Evolutionary conservation across 2,329 filamentous ascomycete species (phyloP).

Genomic region (Fulvia fulva): DNA sequence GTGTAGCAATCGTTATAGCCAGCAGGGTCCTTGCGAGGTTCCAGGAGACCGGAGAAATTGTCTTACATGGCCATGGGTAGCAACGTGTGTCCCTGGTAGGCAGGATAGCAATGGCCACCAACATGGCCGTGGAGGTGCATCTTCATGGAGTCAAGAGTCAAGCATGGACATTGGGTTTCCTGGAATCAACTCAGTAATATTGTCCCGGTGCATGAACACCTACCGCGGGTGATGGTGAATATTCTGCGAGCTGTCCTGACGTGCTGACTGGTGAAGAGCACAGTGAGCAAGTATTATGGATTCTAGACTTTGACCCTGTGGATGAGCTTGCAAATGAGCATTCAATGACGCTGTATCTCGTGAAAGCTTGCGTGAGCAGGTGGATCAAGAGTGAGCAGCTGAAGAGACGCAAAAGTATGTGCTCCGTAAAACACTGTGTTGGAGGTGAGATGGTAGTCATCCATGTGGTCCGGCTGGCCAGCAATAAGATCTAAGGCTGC

Average conservation of each 20-base stretch:
- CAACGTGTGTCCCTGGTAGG: not conserved
- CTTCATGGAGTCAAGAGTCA: not conserved
- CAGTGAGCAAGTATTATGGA: not conserved
- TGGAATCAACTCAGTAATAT: not conserved
- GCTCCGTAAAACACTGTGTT: not conserved
- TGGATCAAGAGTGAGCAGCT: not conserved
- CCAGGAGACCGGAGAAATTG: not conserved
- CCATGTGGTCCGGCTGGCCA: too few species aligned
- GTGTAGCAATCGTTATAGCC: not conserved
- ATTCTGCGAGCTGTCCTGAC: not conserved
- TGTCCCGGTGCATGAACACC: not conserved
- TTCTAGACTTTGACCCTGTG: not conserved
- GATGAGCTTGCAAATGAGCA: not conserved
- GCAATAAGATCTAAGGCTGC: too few species aligned
- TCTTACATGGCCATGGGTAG: not conserved
- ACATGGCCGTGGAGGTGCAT: not conserved
- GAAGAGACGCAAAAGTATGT: not conserved
- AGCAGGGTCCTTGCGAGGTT: not conserved
- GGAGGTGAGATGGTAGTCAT: not conserved
- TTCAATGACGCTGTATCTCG: not conserved
- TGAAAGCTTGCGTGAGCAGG: constrained; percentile 1
- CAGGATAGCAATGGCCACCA: not conserved
- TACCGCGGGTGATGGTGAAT: not conserved
- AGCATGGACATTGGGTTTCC: not conserved
- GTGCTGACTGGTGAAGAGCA: not conserved